Conservation (phyloP, 106 monocot species). For the Gastrodia elata region DNA sequence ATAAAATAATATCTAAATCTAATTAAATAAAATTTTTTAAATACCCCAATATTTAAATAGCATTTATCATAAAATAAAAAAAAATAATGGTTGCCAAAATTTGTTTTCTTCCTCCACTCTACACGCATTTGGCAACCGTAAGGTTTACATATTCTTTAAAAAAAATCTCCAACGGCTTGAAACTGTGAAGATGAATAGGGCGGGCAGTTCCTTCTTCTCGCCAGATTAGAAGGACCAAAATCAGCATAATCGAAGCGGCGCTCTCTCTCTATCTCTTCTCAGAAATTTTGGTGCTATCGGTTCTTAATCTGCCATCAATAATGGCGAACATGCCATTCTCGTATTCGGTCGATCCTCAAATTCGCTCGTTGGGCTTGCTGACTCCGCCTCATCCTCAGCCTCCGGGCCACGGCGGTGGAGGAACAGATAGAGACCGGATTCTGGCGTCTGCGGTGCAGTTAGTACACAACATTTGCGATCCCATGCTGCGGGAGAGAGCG, state of each 20-base stretch:
- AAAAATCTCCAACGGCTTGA: too few relatives aligned
- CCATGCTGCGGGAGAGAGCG: conserved; percentile 40
- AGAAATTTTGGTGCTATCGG: background rate
- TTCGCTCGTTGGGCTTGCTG: background rate
- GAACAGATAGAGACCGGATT: conserved; percentile 18
- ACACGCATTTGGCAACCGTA: too few relatives aligned
- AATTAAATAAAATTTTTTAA: too few relatives aligned
- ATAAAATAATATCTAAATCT: too few relatives aligned
- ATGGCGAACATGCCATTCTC: background rate
- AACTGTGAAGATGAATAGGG: background rate
- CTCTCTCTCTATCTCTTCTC: background rate
- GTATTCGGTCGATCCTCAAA: background rate
- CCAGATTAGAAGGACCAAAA: background rate
- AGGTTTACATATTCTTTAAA: too few relatives aligned
- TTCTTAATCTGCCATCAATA: background rate
- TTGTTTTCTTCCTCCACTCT: too few relatives aligned
- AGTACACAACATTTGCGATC: conserved; percentile 33
- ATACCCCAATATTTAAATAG: too few relatives aligned
- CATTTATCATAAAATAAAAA: too few relatives aligned
- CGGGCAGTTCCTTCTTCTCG: background rate
- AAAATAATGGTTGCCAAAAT: too few relatives aligned
- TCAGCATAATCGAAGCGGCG: background rate
- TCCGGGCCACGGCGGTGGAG: background rate
- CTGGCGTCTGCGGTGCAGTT: conserved; percentile 45
- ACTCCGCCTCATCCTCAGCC: background rate